Percentiles rank a stretch among this genome's conserved stretches.
phyloP scores from a whole-genome alignment of 768 basidiomycete genomes.

The Lactifluus piperatus region DNA sequence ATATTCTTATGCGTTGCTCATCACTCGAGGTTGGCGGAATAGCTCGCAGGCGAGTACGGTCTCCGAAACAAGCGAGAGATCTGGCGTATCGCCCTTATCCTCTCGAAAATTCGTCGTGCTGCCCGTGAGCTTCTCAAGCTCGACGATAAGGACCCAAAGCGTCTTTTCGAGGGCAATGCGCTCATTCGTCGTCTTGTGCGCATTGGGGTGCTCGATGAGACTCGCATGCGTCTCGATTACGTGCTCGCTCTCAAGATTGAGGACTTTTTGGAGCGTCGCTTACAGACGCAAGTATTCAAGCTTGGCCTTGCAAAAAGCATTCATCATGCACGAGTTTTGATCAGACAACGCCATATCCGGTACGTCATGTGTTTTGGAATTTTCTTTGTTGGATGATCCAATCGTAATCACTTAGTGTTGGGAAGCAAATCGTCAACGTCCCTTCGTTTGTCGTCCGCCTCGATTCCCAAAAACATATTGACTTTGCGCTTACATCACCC shows the following conservation, averaged over 20 bases:
- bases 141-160: constrained; percentile 98
- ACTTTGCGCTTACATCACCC: constrained; percentile 95
- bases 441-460: constrained; percentile 98
- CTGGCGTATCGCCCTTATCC: constrained; percentile 97
- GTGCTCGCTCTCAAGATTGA: constrained; percentile 98
- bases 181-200: constrained; percentile 94
- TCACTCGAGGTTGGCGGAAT: not conserved
- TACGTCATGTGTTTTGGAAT: no score
- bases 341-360: constrained; percentile 98
- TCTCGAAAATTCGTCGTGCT: constrained; percentile 99
- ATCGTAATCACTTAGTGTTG: constrained; percentile 60
- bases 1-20: not conserved
- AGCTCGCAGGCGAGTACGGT: constrained; percentile 99
- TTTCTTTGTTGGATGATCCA: no score
- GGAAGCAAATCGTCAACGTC: constrained; percentile 98
- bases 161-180: constrained; percentile 98
- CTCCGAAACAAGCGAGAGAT: constrained; percentile 99
- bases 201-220: constrained; percentile 99
- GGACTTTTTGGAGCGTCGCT: constrained; percentile 98
- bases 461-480: constrained; percentile 99
- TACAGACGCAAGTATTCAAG: constrained; percentile 99
- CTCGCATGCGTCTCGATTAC: constrained; percentile 99
- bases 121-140: constrained; percentile 99
- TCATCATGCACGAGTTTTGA: constrained; percentile 97
- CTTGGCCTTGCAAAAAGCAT: constrained; percentile 95